Base-by-base conservation (phyloP, 2,329 filamentous ascomycete genomes). In the Pyricularia sp. region DNA sequence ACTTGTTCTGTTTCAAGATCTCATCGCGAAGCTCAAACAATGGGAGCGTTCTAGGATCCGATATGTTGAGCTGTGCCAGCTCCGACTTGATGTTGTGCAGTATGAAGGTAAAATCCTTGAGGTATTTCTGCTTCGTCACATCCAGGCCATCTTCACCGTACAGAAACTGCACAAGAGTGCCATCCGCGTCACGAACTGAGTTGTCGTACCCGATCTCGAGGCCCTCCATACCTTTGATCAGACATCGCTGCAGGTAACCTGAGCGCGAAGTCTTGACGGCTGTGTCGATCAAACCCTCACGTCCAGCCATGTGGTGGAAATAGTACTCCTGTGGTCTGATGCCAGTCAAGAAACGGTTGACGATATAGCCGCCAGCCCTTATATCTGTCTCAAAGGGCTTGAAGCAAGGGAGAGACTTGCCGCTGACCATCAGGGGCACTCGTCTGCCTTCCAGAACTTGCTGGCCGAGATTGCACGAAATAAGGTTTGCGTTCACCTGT, bases 171-270 rank as follows among this genome's bases (percentile, higher is more conserved):
- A 99, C 84, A 71, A 99, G 84, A 2, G 89, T 91, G 28, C 96
- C 96, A 74, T 99, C 96, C 0, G 93, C 88, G 71, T 99, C 93
- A 68, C 94, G 87, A 19, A 99, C 94, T 1, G 93, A 96, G 9
- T 88, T 93, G 72, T 99, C 94, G 74, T 99, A 97, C 67, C 93
- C 87, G 2, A 96, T 92, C 71, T 87, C 89, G 59, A 97, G 81
- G 4, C 94, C 94, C 76, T 99, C 94, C 89, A 99, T 96, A 67
- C 94, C 94, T 79, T 99, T 99, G 79, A 99, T 96, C 68, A 99
- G 83, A 82, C 94, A 99, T 73, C 96, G 84, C 75, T 99, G 94
- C 63, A 99, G 81, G 73, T 99, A 99, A 67, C 94, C 96, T 31
- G 94, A 97, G 73, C 94, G 88, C 10, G 93, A 96, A 1, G 94